Evolutionary conservation across 805 yeast species (phyloP).

Genomic region (Diddensiella santjacobensis): DNA sequence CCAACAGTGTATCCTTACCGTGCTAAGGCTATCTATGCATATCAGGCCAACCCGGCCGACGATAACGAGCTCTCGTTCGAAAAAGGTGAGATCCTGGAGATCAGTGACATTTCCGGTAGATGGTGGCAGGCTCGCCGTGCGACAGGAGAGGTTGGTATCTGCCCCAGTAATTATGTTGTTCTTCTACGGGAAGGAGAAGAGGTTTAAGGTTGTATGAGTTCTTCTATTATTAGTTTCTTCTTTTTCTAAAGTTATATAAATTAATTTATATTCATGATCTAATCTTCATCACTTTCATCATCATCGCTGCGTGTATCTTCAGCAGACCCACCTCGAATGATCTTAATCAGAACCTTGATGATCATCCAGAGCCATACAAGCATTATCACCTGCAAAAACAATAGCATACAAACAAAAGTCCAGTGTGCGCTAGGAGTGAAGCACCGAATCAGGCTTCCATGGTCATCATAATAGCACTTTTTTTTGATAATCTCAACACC

Average conservation of each 20-base stretch:
- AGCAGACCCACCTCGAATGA: slow-evolving; percentile 68
- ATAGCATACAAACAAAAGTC: slow-evolving; percentile 52
- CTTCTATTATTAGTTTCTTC: too few relatives aligned
- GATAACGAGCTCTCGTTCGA: slow-evolving; percentile 86
- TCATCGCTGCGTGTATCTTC: slow-evolving; percentile 85
- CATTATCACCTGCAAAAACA: slow-evolving; percentile 62
- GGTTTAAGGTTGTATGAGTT: background rate
- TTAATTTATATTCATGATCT: background rate
- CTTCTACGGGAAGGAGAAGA: slow-evolving; percentile 29
- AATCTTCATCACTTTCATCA: slow-evolving; percentile 45
- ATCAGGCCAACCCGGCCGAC: slow-evolving; percentile 88
- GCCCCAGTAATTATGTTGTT: slow-evolving; percentile 92
- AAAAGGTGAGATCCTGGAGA: slow-evolving; percentile 88
- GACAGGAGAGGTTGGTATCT: slow-evolving; percentile 91
- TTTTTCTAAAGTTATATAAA: background rate
- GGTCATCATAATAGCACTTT: slow-evolving; percentile 25
- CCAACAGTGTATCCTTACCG: slow-evolving; percentile 65
- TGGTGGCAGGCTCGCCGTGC: slow-evolving; percentile 98
- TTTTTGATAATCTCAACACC: slow-evolving; percentile 41
- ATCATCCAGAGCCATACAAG: slow-evolving; percentile 75
- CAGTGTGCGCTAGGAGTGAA: slow-evolving; percentile 33
- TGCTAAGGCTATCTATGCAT: slow-evolving; percentile 82
- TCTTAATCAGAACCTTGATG: slow-evolving; percentile 62
- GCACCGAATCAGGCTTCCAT: slow-evolving; percentile 31
- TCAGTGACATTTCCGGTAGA: slow-evolving; percentile 88